These are phyloP conservation scores for Fusarium floridanum DNA, from an alignment of 2,329 filamentous ascomycete genomes.

Conservation along the genomic window DNA sequence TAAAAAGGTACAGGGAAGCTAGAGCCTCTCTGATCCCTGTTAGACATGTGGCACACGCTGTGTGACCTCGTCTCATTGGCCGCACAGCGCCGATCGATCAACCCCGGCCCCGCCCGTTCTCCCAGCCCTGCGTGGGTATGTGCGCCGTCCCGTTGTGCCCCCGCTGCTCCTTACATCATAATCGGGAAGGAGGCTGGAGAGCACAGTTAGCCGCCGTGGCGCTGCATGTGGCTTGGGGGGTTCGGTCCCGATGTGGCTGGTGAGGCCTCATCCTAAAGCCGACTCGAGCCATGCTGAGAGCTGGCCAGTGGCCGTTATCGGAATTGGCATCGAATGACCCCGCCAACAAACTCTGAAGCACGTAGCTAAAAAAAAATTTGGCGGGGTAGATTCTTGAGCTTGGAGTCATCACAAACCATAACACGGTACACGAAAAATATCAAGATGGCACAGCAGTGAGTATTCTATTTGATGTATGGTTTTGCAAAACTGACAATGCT, in stretches of 20 bases:
- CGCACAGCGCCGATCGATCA: constrained; percentile 6
- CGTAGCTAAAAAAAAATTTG: neutral
- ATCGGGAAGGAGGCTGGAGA: constrained; percentile 11
- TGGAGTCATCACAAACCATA: constrained; percentile 1
- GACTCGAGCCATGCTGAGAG: constrained; percentile 2
- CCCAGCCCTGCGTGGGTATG: constrained; percentile 40
- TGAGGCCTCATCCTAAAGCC: constrained; percentile 3
- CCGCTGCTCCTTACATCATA: constrained; percentile 18
- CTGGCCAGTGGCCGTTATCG: neutral
- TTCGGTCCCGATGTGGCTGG: neutral
- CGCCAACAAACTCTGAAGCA: constrained; percentile 4
- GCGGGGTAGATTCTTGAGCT: constrained; percentile 3
- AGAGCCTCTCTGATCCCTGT: constrained; percentile 48
- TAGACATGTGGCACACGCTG: constrained; percentile 47
- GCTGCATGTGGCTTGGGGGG: constrained; percentile 13
- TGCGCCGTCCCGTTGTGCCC: constrained; percentile 3
- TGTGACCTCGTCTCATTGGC: constrained; percentile 33
- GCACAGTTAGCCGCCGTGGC: constrained; percentile 13
- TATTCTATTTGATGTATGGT: neutral
- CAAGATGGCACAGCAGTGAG: constrained; percentile 10
- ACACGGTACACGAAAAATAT: constrained; percentile 1
- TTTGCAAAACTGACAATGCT: neutral
- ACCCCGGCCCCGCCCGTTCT: constrained; percentile 29
- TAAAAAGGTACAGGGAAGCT: constrained; percentile 12
- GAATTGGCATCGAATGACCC: constrained; percentile 5